Evolutionary conservation across 1,139 yeast species (phyloP).

Genomic region (Arxiozyma heterogenica): DNA sequence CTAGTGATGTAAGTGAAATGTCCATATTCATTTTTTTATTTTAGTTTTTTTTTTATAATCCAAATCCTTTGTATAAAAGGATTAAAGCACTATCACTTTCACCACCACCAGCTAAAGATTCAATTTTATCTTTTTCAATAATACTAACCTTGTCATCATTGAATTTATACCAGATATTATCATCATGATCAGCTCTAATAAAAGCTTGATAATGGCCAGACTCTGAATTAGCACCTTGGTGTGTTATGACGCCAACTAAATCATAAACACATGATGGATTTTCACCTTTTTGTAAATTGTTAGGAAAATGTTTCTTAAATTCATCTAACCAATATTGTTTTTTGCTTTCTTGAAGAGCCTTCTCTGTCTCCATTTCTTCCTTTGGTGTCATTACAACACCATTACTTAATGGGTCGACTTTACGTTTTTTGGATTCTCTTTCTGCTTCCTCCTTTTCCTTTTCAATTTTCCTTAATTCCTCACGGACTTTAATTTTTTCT

Average conservation of each 20-base stretch:
- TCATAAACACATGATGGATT: slow-evolving; percentile 86
- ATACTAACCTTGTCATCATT: slow-evolving; percentile 85
- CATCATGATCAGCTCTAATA: slow-evolving; percentile 63
- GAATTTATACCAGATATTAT: slow-evolving; percentile 84
- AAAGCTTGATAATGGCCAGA: slow-evolving; percentile 96
- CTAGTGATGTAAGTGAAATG: background rate
- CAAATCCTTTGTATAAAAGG: slow-evolving; percentile 73
- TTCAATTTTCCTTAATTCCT: slow-evolving; percentile 65
- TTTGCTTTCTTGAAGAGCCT: slow-evolving; percentile 29
- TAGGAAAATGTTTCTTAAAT: slow-evolving; percentile 32
- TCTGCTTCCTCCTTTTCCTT: slow-evolving; percentile 65
- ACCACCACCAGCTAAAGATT: slow-evolving; percentile 89
- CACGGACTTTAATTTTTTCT: slow-evolving; percentile 64
- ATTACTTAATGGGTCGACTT: slow-evolving; percentile 31
- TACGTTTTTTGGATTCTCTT: slow-evolving; percentile 68
- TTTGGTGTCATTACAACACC: slow-evolving; percentile 30
- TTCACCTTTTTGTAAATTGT: slow-evolving; percentile 43
- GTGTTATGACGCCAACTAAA: slow-evolving; percentile 76
- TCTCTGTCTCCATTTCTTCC: slow-evolving; percentile 31
- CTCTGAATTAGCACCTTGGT: slow-evolving; percentile 92
- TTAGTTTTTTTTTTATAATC: slow-evolving; percentile 28
- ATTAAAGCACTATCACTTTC: slow-evolving; percentile 94
- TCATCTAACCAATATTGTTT: slow-evolving; percentile 34
- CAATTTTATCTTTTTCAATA: slow-evolving; percentile 72
- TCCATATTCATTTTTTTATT: background rate